These are phyloP conservation scores for Fusarium sp. DNA, from an alignment of 2,329 filamentous ascomycete genomes.

Conservation along the genomic window DNA sequence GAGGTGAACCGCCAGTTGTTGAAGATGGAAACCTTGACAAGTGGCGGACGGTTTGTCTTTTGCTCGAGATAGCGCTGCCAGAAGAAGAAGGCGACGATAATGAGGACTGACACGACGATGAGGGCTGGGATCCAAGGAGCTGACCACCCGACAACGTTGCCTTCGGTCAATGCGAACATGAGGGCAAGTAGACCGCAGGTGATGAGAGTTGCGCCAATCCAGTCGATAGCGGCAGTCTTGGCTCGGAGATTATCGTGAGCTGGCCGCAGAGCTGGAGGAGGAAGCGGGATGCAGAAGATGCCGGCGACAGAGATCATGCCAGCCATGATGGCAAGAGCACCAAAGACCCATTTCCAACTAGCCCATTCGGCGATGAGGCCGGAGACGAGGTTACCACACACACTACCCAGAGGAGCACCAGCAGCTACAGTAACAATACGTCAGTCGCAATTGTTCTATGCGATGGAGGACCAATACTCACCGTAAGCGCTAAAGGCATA, in stretches of 20 bases:
- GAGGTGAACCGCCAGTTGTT: conserved; percentile 71
- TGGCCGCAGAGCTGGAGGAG: conserved; percentile 53
- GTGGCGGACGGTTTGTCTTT: conserved; percentile 60
- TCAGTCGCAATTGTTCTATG: neutral
- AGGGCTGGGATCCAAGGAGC: conserved; percentile 74
- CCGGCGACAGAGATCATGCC: conserved; percentile 70
- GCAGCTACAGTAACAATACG: conserved; percentile 59
- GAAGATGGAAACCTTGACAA: conserved; percentile 80
- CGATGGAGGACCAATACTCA: conserved; percentile 43
- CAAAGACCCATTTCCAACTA: conserved; percentile 79
- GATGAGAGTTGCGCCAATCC: conserved; percentile 76
- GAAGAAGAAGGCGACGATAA: conserved; percentile 70
- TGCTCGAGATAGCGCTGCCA: conserved; percentile 70
- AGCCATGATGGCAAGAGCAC: conserved; percentile 73
- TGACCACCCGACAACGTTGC: conserved; percentile 78
- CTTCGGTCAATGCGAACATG: conserved; percentile 78
- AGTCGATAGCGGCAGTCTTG: conserved; percentile 70
- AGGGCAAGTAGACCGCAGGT: conserved; percentile 75
- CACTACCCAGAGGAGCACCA: conserved; percentile 75
- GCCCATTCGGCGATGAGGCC: conserved; percentile 76
- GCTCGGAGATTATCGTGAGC: conserved; percentile 48
- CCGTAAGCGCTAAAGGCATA: conserved; percentile 78
- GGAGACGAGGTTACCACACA: conserved; percentile 76
- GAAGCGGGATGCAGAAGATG: conserved; percentile 72
- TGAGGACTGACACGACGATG: conserved; percentile 70